A percentile compares a stretch with the other conserved stretches of the same genome.
Evolutionary conservation across 805 yeast species (phyloP).

Genomic region (Kuraishia borneana): DNA sequence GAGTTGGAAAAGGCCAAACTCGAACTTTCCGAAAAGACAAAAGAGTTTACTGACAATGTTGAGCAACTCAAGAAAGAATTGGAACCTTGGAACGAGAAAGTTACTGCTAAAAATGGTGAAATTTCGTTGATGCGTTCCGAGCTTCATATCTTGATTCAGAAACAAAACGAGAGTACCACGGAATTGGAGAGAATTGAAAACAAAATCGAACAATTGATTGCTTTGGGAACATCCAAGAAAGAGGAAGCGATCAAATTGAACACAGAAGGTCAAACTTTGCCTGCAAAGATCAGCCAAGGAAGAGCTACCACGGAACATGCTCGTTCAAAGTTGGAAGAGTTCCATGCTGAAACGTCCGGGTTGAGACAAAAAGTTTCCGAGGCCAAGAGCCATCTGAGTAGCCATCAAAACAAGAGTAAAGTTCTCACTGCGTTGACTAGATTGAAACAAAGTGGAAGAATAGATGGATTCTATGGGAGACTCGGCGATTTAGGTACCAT

Average conservation of each 20-base stretch:
- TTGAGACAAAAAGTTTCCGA: constrained; percentile 57
- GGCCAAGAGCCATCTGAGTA: constrained; percentile 47
- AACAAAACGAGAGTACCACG: constrained; percentile 27
- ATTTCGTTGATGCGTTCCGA: constrained; percentile 56
- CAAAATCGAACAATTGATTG: constrained; percentile 20
- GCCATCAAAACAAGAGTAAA: constrained; percentile 55
- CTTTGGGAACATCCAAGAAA: constrained; percentile 39
- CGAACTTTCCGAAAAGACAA: constrained; percentile 65
- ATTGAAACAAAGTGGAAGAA: constrained; percentile 69
- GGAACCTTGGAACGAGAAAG: constrained; percentile 74
- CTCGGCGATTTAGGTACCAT: constrained; percentile 89
- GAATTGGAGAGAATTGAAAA: constrained; percentile 34
- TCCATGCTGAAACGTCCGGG: constrained; percentile 39
- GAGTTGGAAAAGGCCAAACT: constrained; percentile 53
- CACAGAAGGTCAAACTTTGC: constrained; percentile 35
- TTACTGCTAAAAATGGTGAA: constrained; percentile 52
- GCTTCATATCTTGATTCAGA: constrained; percentile 44
- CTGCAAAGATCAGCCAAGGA: constrained; percentile 48
- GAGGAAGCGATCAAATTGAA: constrained; percentile 31
- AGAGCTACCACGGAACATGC: constrained; percentile 44
- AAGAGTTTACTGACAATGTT: constrained; percentile 53
- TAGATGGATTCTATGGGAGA: constrained; percentile 80
- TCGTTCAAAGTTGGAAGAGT: constrained; percentile 32
- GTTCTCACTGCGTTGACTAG: constrained; percentile 61
- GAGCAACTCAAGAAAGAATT: constrained; percentile 49